These are phyloP conservation scores for Ophiostoma fasciatum DNA, from an alignment of 2,329 filamentous ascomycete genomes.

Conservation along the genomic window DNA sequence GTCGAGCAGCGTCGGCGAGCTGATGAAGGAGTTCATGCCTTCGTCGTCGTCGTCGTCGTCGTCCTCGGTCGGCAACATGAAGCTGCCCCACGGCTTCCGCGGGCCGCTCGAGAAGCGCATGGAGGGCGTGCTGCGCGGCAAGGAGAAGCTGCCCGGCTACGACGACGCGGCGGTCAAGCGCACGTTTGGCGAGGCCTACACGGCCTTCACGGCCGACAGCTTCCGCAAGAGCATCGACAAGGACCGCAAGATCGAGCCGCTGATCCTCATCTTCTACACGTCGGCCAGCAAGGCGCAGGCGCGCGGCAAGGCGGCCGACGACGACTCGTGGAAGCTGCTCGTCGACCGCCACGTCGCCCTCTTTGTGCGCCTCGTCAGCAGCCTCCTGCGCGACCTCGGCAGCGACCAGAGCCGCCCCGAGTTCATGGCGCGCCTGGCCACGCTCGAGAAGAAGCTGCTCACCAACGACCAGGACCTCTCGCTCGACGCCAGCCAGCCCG, in stretches of 20 bases:
- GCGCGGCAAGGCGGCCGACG: constrained; percentile 55
- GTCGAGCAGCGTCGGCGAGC: constrained; percentile 58
- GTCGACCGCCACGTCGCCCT: constrained; percentile 90
- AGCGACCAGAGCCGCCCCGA: constrained; percentile 78
- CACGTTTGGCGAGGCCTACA: constrained; percentile 89
- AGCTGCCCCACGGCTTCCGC: constrained; percentile 43
- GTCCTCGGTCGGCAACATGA: constrained; percentile 36
- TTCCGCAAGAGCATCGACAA: constrained; percentile 90
- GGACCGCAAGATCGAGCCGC: constrained; percentile 79
- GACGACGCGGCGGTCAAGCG: constrained; percentile 83
- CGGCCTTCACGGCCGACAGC: constrained; percentile 73
- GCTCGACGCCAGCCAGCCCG: constrained; percentile 42
- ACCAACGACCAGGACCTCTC: constrained; percentile 85
- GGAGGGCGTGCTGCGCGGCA: constrained; percentile 65
- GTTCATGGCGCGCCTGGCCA: constrained; percentile 60
- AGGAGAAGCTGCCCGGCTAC: constrained; percentile 74
- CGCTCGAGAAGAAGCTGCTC: constrained; percentile 83
- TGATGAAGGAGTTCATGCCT: constrained; percentile 70
- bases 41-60: constrained; percentile 20
- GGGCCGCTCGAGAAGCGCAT: constrained; percentile 52
- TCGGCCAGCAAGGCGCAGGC: constrained; percentile 80
- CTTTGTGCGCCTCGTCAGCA: constrained; percentile 75
- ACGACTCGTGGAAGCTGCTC: constrained; percentile 81
- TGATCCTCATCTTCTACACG: constrained; percentile 93
- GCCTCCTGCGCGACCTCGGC: constrained; percentile 68